Percentiles rank a stretch among this genome's conserved stretches.
Conservation (phyloP, 805 yeast species). For the Ogataea zsoltii region DNA sequence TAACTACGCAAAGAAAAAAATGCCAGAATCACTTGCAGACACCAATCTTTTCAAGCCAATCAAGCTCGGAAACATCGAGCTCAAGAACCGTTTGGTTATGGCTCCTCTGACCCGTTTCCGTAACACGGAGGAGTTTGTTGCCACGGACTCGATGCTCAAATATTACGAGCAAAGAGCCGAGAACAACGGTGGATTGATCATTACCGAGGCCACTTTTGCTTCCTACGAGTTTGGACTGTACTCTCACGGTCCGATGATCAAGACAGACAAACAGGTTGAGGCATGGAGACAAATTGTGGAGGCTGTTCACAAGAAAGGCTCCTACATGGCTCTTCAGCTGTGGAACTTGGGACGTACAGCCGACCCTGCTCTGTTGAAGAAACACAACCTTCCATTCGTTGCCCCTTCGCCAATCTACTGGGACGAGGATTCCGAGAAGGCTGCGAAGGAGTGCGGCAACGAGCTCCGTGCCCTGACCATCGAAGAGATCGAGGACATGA, state of each 20-base stretch:
- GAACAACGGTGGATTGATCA: conserved; percentile 58
- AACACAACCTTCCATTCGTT: conserved; percentile 38
- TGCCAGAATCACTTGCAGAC: conserved; percentile 9
- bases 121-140: conserved; percentile 38
- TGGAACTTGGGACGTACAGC: conserved; percentile 51
- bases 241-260: conserved; percentile 51
- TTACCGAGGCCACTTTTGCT: conserved; percentile 61
- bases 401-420: conserved; percentile 43
- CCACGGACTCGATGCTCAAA: conserved; percentile 47
- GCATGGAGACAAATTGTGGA: conserved; percentile 53
- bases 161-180: conserved; percentile 59
- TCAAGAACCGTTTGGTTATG: conserved; percentile 44
- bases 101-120: conserved; percentile 56
- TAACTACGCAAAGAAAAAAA: no score
- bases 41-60: conserved; percentile 42
- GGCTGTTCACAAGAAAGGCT: conserved; percentile 50
- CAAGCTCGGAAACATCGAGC: conserved; percentile 39
- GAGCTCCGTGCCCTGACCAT: conserved; percentile 50
- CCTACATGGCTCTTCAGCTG: conserved; percentile 48
- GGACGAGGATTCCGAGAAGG: conserved; percentile 37
- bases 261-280: conserved; percentile 45
- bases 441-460: conserved; percentile 38
- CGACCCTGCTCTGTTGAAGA: conserved; percentile 37
- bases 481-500: conserved; percentile 41
- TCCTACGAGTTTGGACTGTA: conserved; percentile 44